Evolutionary conservation across 73 alveolate species (phyloP).

Genomic region (Stentor roeselii): DNA sequence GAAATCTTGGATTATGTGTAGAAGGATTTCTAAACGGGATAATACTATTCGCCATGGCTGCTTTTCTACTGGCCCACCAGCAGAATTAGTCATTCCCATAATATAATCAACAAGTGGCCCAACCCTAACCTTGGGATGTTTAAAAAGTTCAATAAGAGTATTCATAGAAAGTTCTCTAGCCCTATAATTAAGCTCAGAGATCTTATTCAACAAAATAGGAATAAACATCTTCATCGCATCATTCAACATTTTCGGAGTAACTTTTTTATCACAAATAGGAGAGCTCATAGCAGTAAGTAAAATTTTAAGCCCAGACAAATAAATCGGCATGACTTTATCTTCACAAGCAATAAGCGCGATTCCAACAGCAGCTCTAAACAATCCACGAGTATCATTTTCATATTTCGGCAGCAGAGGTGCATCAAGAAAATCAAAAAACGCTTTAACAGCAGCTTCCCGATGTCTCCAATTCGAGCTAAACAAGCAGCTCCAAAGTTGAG

Average conservation of each 20-base stretch:
- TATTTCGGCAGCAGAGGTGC: conserved; percentile 87
- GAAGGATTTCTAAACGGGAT: conserved; percentile 89
- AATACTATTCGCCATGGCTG: conserved; percentile 85
- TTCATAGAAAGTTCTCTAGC: conserved; percentile 89
- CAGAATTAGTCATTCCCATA: conserved; percentile 84
- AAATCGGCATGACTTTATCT: conserved; percentile 90
- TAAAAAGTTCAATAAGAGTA: conserved; percentile 71
- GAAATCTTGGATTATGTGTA: conserved; percentile 77
- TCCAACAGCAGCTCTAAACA: conserved; percentile 93
- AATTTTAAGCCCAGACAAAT: conserved; percentile 82
- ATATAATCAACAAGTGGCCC: conserved; percentile 87
- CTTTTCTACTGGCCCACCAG: conserved; percentile 92
- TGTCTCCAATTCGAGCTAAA: conserved; percentile 95
- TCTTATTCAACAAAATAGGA: conserved; percentile 81
- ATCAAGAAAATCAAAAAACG: conserved; percentile 87
- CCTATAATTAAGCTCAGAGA: conserved; percentile 87
- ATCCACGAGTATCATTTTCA: conserved; percentile 70
- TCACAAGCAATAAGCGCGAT: conserved; percentile 80
- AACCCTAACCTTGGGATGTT: conserved; percentile 89
- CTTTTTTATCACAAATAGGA: conserved; percentile 93
- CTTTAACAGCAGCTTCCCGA: conserved; percentile 95
- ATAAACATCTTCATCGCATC: conserved; percentile 81
- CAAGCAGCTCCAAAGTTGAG: conserved; percentile 89
- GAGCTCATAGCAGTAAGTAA: conserved; percentile 86
- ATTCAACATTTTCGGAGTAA: conserved; percentile 79